Conservation (phyloP, 75 land plant genomes). For the Selaginella moellendorffii region DNA sequence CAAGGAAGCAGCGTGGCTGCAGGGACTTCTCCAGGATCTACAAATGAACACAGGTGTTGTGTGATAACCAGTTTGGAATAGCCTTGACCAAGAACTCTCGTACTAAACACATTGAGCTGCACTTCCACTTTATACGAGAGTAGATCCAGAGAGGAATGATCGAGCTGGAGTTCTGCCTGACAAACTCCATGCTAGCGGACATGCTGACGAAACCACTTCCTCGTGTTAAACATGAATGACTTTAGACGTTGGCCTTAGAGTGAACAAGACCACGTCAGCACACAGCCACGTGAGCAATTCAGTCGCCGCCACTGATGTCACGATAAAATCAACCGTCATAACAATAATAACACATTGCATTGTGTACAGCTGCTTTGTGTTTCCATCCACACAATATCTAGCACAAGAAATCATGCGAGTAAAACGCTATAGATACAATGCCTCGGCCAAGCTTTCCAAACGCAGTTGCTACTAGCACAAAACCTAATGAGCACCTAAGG, state of each 20-base stretch:
- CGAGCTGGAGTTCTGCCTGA: background rate
- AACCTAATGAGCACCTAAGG: background rate
- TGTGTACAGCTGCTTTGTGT: constrained; percentile 81
- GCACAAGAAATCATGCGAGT: background rate
- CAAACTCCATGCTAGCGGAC: background rate
- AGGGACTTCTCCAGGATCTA: constrained; percentile 4
- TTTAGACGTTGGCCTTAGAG: background rate
- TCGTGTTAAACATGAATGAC: background rate
- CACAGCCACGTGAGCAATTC: background rate
- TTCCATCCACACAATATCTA: constrained; percentile 98
- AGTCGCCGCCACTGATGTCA: background rate
- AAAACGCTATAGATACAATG: background rate
- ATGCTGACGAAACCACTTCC: background rate
- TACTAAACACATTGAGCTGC: background rate
- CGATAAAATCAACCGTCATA: background rate
- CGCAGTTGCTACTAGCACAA: too few relatives aligned
- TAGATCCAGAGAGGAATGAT: background rate
- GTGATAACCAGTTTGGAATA: background rate
- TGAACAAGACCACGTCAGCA: background rate
- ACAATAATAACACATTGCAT: background rate
- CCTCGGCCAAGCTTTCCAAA: too few relatives aligned
- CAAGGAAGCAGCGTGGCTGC: constrained; percentile 1
- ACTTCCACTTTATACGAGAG: constrained; percentile 4
- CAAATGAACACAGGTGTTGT: background rate
- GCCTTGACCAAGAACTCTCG: constrained; percentile 1